Evolutionary conservation across 1,139 yeast species (phyloP), one percentile per base, ranked within the genome.

Genomic region (Candida sp.): DNA sequence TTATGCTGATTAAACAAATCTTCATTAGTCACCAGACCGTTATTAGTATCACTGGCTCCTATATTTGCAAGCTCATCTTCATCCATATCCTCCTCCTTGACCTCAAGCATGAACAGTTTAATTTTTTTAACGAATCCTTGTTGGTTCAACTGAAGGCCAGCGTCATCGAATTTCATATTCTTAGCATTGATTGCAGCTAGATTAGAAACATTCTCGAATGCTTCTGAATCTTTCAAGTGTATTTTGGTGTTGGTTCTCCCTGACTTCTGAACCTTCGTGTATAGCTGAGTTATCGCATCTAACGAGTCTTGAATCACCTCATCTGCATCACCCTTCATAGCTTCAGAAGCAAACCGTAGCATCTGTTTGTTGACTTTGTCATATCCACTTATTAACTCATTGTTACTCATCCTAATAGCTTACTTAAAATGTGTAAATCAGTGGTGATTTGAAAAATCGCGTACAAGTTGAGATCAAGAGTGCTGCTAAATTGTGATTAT

Each of bases 111-210:
- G 53, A 60, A 76, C 21, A 53, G 53, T 45, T 68, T 73, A 40
- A 77, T 55, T 23, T 68, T 64, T 21, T 60, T 53, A 5, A 74
- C 53, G 46, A 81, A 76, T 21, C 79, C 83, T 2, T 70, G 68
- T 12, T 75, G 58, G 47, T 71, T 73, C 7, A 86, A 56, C 2
- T 78, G 63, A 6, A 73, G 67, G 5, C 77, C 81, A 5, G 75
- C 67, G 39, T 75, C 75, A 1, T 82, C 87, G 37, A 83, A 63
- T 43, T 75, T 76, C 49, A 83, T 53, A 57, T 81, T 82, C 42
- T 79, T 70, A 2, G 87, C 80, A 43, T 85, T 84, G 25, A 65
- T 55, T 11, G 75, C 74, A 9, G 75, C 76, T 48, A 71, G 63
- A 41, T 57, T 61, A 9, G 77, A 60, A 1, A 73, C 64, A 45